Conservation (phyloP, 2,329 filamentous ascomycete species). For the Elsinoe perseae region DNA sequence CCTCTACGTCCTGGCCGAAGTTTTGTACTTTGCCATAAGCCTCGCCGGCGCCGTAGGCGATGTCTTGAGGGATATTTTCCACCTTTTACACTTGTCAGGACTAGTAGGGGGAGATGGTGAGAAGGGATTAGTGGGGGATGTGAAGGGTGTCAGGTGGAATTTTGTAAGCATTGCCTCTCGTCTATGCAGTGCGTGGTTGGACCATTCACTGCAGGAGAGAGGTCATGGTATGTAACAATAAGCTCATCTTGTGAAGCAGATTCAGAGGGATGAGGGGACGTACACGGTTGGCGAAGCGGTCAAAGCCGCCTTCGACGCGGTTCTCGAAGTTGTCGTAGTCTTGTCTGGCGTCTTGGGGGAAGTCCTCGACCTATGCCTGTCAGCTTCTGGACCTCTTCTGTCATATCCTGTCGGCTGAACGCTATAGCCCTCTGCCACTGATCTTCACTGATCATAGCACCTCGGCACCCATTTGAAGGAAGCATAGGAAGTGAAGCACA, state of each 20-base stretch:
- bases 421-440: no score
- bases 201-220: background rate
- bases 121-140: background rate
- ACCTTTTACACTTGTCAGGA: conserved; percentile 22
- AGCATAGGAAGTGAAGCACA: background rate
- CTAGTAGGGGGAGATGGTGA: background rate
- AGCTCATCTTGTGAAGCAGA: background rate
- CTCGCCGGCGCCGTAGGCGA: conserved; percentile 35
- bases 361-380: conserved; percentile 31
- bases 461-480: no score
- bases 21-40: conserved; percentile 38
- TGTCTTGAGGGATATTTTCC: conserved; percentile 32
- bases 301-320: conserved; percentile 26
- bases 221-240: conserved; percentile 12
- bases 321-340: conserved; percentile 26
- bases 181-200: no score
- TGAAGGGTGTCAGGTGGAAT: background rate
- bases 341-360: conserved; percentile 32
- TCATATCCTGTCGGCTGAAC: no score
- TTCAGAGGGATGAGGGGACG: background rate
- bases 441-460: no score
- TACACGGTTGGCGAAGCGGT: conserved; percentile 22
- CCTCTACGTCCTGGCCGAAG: conserved; percentile 35
- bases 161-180: background rate
- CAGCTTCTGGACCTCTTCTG: no score